A percentile compares a stretch with the other conserved stretches of the same genome.
Conservation (phyloP, 805 yeast species). For the Ogataea minuta region DNA sequence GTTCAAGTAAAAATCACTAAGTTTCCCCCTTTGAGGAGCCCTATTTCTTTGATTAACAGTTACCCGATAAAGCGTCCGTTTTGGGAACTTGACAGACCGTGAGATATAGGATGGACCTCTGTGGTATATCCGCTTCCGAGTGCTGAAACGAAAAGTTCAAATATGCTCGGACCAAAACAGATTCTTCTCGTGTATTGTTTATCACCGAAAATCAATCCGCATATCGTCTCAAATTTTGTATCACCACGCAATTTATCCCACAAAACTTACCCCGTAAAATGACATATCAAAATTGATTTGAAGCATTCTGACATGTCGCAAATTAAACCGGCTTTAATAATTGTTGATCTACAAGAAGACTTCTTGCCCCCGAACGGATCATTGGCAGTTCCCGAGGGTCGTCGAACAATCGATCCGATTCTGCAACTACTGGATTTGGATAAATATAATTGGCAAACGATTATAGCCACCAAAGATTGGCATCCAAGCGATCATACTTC, state of each 20-base stretch:
- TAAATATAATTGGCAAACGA: slow-evolving; percentile 53
- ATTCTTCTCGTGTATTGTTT: too few relatives aligned
- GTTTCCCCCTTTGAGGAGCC: slow-evolving; percentile 1
- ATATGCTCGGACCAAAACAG: background rate
- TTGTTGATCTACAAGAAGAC: slow-evolving; percentile 84
- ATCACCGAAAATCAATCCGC: too few relatives aligned
- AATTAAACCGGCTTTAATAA: slow-evolving; percentile 54
- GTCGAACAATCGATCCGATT: slow-evolving; percentile 53
- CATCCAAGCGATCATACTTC: slow-evolving; percentile 79
- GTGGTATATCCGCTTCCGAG: background rate
- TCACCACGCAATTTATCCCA: background rate
- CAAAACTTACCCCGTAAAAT: slow-evolving; percentile 4
- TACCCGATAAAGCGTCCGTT: too few relatives aligned
- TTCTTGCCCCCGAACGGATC: slow-evolving; percentile 79
- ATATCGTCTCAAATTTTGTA: too few relatives aligned
- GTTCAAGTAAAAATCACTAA: background rate
- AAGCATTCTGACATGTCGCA: slow-evolving; percentile 2
- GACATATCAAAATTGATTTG: slow-evolving; percentile 1
- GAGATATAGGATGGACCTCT: background rate
- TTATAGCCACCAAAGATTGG: slow-evolving; percentile 84
- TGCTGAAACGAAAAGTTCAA: background rate
- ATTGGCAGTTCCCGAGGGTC: slow-evolving; percentile 68
- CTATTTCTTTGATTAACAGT: background rate
- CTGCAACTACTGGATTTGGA: slow-evolving; percentile 41
- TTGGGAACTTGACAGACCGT: background rate